Conservation (phyloP, 116 monocot genomes). For the Phalaenopsis hybrid region DNA sequence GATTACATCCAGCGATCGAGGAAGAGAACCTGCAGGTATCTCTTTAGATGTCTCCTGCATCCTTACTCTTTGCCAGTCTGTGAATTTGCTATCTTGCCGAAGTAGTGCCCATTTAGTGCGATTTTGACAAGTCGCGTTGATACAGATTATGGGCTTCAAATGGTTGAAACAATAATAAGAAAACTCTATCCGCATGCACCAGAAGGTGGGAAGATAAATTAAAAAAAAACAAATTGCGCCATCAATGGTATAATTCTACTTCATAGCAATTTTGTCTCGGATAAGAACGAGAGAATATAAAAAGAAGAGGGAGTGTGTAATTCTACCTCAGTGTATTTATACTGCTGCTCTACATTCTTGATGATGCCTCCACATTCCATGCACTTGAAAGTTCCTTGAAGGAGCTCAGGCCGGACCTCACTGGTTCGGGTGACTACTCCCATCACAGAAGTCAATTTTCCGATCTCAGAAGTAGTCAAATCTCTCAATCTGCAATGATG, state of each 20-base stretch:
- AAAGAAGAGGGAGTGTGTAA: neutral
- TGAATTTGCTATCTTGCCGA: conserved; percentile 94
- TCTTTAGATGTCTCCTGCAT: conserved; percentile 99
- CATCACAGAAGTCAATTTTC: conserved; percentile 88
- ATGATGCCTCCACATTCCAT: conserved; percentile 62
- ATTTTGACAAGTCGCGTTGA: conserved; percentile 72
- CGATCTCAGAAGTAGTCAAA: conserved; percentile 83
- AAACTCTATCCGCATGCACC: neutral
- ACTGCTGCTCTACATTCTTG: conserved; percentile 95
- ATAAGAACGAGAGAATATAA: neutral
- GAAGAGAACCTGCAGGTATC: conserved; percentile 97
- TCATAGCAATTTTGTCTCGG: neutral
- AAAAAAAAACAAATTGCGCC: neutral
- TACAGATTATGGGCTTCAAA: conserved; percentile 79
- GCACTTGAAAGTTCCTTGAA: conserved; percentile 87
- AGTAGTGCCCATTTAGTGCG: conserved; percentile 79
- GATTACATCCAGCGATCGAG: conserved; percentile 86
- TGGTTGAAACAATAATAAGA: neutral
- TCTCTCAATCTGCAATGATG: conserved; percentile 66
- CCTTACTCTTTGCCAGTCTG: conserved; percentile 93
- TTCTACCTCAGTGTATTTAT: conserved; percentile 83
- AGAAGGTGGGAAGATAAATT: neutral
- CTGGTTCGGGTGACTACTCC: conserved; percentile 97
- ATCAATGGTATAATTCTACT: too few species aligned
- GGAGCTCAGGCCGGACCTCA: conserved; percentile 95